Conservation (phyloP, 108 stramenopile species). For the Skeletonema menzelii region DNA sequence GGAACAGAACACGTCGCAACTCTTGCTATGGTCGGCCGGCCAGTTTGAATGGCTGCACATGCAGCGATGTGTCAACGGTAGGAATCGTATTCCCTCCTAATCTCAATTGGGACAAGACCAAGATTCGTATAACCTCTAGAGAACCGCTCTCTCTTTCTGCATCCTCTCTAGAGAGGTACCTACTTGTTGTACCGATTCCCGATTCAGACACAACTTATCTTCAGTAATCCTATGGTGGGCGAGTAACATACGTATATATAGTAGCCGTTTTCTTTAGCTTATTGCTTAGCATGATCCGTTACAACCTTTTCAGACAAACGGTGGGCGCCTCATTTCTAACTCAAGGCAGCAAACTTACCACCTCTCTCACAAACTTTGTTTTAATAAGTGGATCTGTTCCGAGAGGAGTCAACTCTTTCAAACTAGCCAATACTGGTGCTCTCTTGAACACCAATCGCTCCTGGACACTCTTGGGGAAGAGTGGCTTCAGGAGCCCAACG, state of each 20-base stretch:
- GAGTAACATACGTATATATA: too few species aligned
- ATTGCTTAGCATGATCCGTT: neutral
- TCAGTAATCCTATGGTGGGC: too few species aligned
- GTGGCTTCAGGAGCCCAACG: constrained; percentile 46
- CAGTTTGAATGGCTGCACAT: neutral
- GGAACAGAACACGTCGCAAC: neutral
- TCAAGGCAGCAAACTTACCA: constrained; percentile 41
- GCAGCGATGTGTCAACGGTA: neutral
- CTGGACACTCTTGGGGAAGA: constrained; percentile 52
- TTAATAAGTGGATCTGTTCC: constrained; percentile 16
- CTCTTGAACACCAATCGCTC: constrained; percentile 50
- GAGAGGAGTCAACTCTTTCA: constrained; percentile 44
- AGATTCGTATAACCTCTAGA: neutral
- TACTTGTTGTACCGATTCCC: too few species aligned
- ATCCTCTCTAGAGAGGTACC: too few species aligned
- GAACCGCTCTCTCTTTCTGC: too few species aligned
- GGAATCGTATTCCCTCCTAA: neutral
- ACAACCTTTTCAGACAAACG: neutral
- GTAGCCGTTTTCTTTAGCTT: neutral
- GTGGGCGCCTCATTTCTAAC: neutral
- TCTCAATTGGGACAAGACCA: constrained; percentile 1
- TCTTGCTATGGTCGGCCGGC: neutral
- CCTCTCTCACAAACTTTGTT: constrained; percentile 34
- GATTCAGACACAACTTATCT: too few species aligned
- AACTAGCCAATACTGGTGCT: constrained; percentile 37